Base-by-base conservation (phyloP, 2,329 filamentous ascomycete genomes). In the Biscogniauxia sp. region DNA sequence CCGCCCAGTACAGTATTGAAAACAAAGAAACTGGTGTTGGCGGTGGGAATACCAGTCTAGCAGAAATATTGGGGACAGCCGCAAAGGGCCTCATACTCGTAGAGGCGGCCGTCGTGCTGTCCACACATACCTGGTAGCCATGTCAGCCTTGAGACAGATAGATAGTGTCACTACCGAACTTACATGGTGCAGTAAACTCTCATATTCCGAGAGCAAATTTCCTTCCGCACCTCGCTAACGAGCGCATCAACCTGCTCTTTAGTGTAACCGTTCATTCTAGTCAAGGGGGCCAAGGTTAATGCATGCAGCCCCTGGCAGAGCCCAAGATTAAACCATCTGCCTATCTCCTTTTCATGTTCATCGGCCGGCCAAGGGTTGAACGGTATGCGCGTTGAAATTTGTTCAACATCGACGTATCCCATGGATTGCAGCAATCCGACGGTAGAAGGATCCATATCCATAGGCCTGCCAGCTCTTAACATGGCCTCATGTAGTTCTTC, bases 241-340 rank as follows among this genome's bases (percentile, higher is more conserved):
- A 96, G 78, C 17, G 81, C 80, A 59, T 81, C 78, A 53, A 96
- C 88, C 62, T 90, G 80, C n/a, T 82, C 80, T 53, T 79, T 72
- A 51, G 81, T 78, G 84, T 86, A 91, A 32, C 78, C 75, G 56
- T 85, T 84, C 51, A 88, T 80, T 60, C 88, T 84, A 52, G 85
- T 88, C 71, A 97, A 82, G 7, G 93, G 89, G 41, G 84, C 89
- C 69, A 95, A 75, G 65, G 88, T 89, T 69, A 96, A 79, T 13
- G 88, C 87, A 68, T 92, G 85, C 55, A 96, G 76, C 25, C 90
- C 89, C 70, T 91, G 86, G 11, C 84, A 87, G 67, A 97, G 80
- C 49, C 87, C 88, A 23, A 94, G 79, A 70, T 94, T 93, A 76
- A 96, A 96, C 90, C 91, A 96, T 60, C 87, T 82, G 28, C 90